These are phyloP conservation scores for Tylopilus subfusipes DNA, from an alignment of 768 basidiomycete species.

Conservation along the genomic window DNA sequence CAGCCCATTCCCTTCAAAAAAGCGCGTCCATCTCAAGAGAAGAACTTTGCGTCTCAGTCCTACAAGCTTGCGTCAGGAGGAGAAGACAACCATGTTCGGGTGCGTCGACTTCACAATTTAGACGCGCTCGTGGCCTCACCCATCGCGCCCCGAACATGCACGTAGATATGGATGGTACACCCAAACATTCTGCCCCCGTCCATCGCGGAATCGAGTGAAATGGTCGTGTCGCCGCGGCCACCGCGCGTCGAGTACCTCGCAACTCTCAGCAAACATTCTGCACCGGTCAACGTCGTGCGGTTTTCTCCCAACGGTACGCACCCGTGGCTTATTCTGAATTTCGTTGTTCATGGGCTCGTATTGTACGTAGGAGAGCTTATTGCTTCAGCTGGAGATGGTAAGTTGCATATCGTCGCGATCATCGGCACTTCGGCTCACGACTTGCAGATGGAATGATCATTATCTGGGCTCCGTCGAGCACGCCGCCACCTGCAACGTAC, in stretches of 20 bases:
- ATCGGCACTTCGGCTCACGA: not conserved
- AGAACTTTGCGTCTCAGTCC: conserved; percentile 61
- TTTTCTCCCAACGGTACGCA: conserved; percentile 88
- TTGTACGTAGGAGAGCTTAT: conserved; percentile 69
- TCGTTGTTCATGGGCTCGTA: conserved; percentile 1
- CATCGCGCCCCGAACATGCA: conserved; percentile 5
- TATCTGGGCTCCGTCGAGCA: conserved; percentile 84
- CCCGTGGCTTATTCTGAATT: not conserved
- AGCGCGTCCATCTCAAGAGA: conserved; percentile 60
- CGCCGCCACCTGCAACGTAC: conserved; percentile 66
- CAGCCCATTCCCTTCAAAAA: conserved; percentile 82
- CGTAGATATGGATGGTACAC: conserved; percentile 89
- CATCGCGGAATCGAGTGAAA: conserved; percentile 38
- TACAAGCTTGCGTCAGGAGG: conserved; percentile 94
- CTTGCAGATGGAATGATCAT: conserved; percentile 91
- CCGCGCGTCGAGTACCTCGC: conserved; percentile 97
- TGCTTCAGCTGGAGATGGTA: conserved; percentile 97
- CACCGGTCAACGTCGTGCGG: conserved; percentile 92
- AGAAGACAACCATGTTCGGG: conserved; percentile 95
- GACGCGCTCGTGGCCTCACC: conserved; percentile 12
- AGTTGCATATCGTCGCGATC: conserved; percentile 24
- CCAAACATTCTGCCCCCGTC: conserved; percentile 79
- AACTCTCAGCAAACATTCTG: conserved; percentile 88
- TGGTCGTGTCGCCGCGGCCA: conserved; percentile 42
- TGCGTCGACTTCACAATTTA: conserved; percentile 42